Evolutionary conservation across 2,329 filamentous ascomycete genomes (phyloP).

Genomic region (Ceratocystis alfenasii): DNA sequence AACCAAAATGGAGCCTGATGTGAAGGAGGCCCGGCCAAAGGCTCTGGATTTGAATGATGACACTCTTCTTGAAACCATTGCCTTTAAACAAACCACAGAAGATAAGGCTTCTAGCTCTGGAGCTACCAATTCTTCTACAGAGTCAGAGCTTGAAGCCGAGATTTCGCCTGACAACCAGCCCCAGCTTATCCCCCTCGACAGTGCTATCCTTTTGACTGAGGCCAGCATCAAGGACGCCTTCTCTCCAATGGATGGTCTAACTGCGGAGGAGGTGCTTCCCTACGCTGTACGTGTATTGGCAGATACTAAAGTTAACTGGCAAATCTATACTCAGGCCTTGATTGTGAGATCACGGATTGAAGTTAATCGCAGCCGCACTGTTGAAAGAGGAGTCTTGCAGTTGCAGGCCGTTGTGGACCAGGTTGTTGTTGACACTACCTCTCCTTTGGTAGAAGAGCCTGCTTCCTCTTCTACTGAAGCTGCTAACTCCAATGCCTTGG

Average conservation of each 20-base stretch:
- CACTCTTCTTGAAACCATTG: conserved; percentile 76
- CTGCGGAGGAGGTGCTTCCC: conserved; percentile 83
- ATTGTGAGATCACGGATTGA: conserved; percentile 85
- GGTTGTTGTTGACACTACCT: conserved; percentile 69
- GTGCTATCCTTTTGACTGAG: conserved; percentile 80
- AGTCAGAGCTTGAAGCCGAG: conserved; percentile 39
- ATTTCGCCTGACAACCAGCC: conserved; percentile 73
- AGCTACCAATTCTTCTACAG: background rate
- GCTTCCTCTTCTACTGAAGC: background rate
- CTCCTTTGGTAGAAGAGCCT: conserved; percentile 24
- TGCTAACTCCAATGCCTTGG: conserved; percentile 22
- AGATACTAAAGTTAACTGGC: conserved; percentile 91
- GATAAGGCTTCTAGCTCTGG: conserved; percentile 39
- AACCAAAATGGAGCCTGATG: conserved; percentile 18
- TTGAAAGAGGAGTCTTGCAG: conserved; percentile 82
- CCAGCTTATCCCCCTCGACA: conserved; percentile 68
- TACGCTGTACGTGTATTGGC: conserved; percentile 80
- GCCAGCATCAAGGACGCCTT: conserved; percentile 79
- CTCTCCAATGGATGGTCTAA: conserved; percentile 71
- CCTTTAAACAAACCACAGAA: conserved; percentile 46
- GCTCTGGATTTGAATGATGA: conserved; percentile 79
- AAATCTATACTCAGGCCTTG: conserved; percentile 88
- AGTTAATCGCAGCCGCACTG: conserved; percentile 70
- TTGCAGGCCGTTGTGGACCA: conserved; percentile 93
- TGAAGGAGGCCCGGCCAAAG: conserved; percentile 39